Evolutionary conservation across 257 asterid species (phyloP).

Genomic region (Gynochthodes officinalis): DNA sequence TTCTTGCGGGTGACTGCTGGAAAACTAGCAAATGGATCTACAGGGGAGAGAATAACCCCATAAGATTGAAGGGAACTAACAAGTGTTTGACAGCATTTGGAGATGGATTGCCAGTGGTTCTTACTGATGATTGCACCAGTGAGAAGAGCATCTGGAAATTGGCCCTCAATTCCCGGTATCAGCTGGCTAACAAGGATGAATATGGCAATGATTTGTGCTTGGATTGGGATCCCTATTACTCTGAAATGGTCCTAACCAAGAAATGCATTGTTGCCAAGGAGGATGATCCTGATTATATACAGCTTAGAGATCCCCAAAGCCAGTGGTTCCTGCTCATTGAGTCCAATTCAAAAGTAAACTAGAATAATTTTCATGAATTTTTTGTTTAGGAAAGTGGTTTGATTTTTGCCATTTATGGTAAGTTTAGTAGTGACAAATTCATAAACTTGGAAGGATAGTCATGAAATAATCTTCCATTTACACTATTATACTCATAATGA

Average conservation of each 20-base stretch:
- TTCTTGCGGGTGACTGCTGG: conserved; percentile 25
- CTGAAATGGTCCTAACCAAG: conserved; percentile 29
- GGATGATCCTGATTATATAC: background rate
- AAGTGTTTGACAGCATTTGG: conserved; percentile 36
- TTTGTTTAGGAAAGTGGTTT: too few species aligned
- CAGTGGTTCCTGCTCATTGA: conserved; percentile 46
- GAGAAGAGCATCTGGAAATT: conserved; percentile 31
- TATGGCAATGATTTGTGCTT: conserved; percentile 43
- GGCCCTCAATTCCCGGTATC: conserved; percentile 20
- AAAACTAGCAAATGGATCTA: conserved; percentile 31
- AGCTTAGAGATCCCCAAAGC: conserved; percentile 22
- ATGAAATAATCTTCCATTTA: too few species aligned
- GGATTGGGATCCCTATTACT: conserved; percentile 29
- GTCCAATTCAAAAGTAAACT: conserved; percentile 19
- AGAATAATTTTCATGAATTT: background rate
- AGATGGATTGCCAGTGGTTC: conserved; percentile 33
- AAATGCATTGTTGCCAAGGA: conserved; percentile 29
- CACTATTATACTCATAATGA: too few species aligned
- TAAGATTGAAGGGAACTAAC: conserved; percentile 22
- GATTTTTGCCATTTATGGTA: too few species aligned
- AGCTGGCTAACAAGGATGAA: conserved; percentile 33
- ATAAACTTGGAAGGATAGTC: too few species aligned
- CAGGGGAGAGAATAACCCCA: conserved; percentile 18
- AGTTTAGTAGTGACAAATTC: too few species aligned
- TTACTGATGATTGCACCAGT: conserved; percentile 31